phyloP scores from a whole-genome alignment of 768 basidiomycete genomes.

The Pleurotus giganteus region DNA sequence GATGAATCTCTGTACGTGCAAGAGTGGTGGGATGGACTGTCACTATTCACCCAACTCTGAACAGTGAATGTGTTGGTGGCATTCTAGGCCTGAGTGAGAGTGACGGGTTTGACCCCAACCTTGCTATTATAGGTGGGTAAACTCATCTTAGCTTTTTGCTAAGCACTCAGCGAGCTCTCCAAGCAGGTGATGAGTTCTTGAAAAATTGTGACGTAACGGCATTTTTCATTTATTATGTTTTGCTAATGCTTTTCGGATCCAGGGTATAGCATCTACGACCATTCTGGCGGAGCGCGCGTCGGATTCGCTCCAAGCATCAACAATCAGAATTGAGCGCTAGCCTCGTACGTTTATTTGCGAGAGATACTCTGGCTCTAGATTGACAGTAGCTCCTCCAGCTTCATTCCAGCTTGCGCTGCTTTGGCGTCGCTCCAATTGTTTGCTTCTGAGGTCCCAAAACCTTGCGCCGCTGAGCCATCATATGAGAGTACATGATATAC shows the following conservation, averaged over 20 bases:
- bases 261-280: conserved; percentile 67
- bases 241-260: not conserved
- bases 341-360: too few relatives aligned
- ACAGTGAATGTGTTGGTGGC: conserved; percentile 54
- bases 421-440: conserved; percentile 16
- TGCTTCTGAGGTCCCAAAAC: conserved; percentile 29
- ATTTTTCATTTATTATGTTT: not conserved
- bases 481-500: conserved; percentile 52
- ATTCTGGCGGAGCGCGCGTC: conserved; percentile 48
- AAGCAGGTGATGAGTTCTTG: conserved; percentile 54
- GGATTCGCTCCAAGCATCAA: conserved; percentile 59
- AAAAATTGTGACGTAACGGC: conserved; percentile 53
- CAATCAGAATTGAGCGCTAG: conserved; percentile 24
- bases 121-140: conserved; percentile 55
- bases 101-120: conserved; percentile 43
- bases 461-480: conserved; percentile 51
- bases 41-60: not conserved
- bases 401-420: conserved; percentile 2
- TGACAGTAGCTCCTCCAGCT: too few relatives aligned
- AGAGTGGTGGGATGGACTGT: not conserved
- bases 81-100: conserved; percentile 44
- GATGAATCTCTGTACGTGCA: conserved; percentile 23
- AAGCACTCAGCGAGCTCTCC: conserved; percentile 1
- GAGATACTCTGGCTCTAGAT: too few relatives aligned
- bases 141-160: not conserved